Base-by-base conservation (phyloP, 2,329 filamentous ascomycete genomes). In the Helminthosporium solani region DNA sequence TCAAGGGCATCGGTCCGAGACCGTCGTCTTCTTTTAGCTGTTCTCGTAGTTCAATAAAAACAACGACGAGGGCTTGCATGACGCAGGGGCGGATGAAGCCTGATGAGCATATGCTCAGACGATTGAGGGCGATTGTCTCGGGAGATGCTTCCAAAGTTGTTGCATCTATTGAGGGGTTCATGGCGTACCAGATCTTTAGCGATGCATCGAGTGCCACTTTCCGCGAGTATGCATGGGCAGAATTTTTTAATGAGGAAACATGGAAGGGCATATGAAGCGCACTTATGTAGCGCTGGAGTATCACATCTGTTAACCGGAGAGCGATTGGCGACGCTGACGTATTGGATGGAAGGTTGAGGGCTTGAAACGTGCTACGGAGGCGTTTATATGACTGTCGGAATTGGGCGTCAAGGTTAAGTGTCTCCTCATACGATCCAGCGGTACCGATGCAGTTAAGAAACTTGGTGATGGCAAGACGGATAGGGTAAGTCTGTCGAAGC, bases 401-500 rank as follows among this genome's bases (percentile, higher is more conserved):
- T 12, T 58, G 44, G 2, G 35, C 18, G 33, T 66, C 61, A 7
- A 66, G 53, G 2, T 47, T 55, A 27, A 67, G 56, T 2, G 63
- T 64, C 33, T 64, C 56, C 7, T 63, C 53, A 23, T 66, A 66
- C 3, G 61, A 58, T 5, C 55, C 56, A 16, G 19, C 20, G 14
- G 35, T 15, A 12, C 35, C 20, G 3, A 62, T 39, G 23, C 64
- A 50, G 27, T 66, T 67, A 20, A 67, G 43, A n/a, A 63, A 64
- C 12, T 55, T 67, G 2, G 54, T 51, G 1, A 75, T 63, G 1
- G 55, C 57, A 12, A 75, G 66, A 12, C 72, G 71, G 3, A 61
- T 42, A 2, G 70, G 61, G 7, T 73, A 60, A 1, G 64, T 71
- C 25, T 61, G 66, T 5, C 70, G 64, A 3, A 75, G 57, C 1